Evolutionary conservation across 176 grass and related monocot genomes (phyloP).

Genomic region (barley (Hordeum vulgare)): MorexV3_pseudomolecules_assembly NC_058519.1:2911113-2911612

Average conservation of each 20-base stretch:
- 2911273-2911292: not conserved
- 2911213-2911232: conserved; percentile 32
- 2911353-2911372: not conserved
- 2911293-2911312: not conserved
- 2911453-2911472: conserved; percentile 12
- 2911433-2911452: not conserved
- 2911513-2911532: not conserved
- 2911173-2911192: conserved; percentile 34
- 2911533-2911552: not conserved
- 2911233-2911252: conserved; percentile 18
- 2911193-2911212: conserved; percentile 5
- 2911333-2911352: not conserved
- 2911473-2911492: conserved; percentile 16
- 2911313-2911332: conserved; percentile 11
- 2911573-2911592: not conserved
- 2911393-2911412: not conserved
- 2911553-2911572: conserved; percentile 17
- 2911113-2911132: not conserved
- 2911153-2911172: not conserved
- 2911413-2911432: conserved; percentile 24
- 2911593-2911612: not conserved
- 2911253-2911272: conserved; percentile 3
- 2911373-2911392: not conserved
- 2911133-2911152: not conserved
- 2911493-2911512: conserved; percentile 10